Conservation (phyloP, 768 basidiomycete species). For the Dacryopinax spathularia region DNA sequence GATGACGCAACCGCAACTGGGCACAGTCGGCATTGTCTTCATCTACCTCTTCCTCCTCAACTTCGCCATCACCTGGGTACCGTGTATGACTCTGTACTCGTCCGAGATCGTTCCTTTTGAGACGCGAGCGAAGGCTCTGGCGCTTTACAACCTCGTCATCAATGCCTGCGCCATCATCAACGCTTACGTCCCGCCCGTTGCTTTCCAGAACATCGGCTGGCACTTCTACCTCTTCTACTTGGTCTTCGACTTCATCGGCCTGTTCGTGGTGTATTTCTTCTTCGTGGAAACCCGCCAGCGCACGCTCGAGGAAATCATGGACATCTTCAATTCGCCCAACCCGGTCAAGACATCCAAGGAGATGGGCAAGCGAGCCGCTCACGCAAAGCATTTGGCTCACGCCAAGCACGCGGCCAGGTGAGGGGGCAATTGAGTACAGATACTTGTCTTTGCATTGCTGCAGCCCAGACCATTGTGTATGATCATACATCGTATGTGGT, state of each 20-base stretch:
- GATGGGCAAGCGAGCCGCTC: background rate
- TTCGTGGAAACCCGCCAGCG: slow-evolving; percentile 6
- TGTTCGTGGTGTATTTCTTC: slow-evolving; percentile 17
- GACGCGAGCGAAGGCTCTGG: slow-evolving; percentile 19
- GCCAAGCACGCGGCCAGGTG: no score
- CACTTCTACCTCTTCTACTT: slow-evolving; percentile 10
- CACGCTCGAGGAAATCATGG: background rate
- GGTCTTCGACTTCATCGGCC: slow-evolving; percentile 16
- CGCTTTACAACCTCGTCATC: slow-evolving; percentile 16
- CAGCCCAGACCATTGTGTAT: no score
- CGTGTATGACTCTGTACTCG: slow-evolving; percentile 19
- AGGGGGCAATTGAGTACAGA: no score
- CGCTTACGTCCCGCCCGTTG: slow-evolving; percentile 17
- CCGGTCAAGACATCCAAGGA: background rate
- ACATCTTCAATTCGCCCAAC: background rate
- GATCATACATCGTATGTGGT: no score
- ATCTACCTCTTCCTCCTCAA: slow-evolving; percentile 17
- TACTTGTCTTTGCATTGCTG: no score
- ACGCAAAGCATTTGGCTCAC: background rate
- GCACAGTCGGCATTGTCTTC: slow-evolving; percentile 21
- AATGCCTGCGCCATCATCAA: slow-evolving; percentile 17
- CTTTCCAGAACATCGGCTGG: slow-evolving; percentile 11
- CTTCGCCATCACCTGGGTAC: slow-evolving; percentile 22
- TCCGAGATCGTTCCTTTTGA: slow-evolving; percentile 17
- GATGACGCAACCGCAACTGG: slow-evolving; percentile 18